These are phyloP conservation scores for Sherardia arvensis DNA, from an alignment of 257 asterid species.

Conservation along the genomic window DNA sequence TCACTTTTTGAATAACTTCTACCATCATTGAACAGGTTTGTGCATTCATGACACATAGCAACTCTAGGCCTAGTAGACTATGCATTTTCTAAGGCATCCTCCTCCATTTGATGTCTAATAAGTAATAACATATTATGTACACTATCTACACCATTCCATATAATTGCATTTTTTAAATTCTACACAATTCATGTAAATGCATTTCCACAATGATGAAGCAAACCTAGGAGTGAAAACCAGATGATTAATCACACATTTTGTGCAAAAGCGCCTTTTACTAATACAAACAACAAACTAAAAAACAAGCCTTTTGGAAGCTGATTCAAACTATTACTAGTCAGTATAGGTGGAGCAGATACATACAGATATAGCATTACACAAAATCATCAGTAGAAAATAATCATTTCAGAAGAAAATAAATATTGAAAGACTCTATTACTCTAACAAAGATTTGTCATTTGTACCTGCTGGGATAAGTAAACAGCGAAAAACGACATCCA, in stretches of 20 bases:
- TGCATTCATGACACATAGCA: neutral
- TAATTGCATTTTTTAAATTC: neutral
- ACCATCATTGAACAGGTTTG: neutral
- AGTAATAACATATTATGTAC: neutral
- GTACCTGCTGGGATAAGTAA: conserved; percentile 77
- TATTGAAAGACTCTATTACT: too few relatives aligned
- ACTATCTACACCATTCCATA: neutral
- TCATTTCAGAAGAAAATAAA: too few relatives aligned
- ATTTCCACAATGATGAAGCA: neutral
- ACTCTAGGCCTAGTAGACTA: too few relatives aligned
- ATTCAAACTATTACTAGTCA: neutral
- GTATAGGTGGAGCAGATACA: too few relatives aligned
- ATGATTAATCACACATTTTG: neutral
- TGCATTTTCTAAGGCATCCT: neutral
- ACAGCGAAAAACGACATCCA: conserved; percentile 86
- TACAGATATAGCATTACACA: neutral
- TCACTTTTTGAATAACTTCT: neutral
- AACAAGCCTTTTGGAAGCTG: neutral
- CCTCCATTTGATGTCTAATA: neutral
- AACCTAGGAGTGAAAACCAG: neutral
- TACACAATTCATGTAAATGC: neutral
- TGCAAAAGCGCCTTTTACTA: neutral
- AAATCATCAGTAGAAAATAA: too few relatives aligned
- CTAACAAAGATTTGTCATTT: neutral
- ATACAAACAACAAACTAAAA: neutral